Evolutionary conservation across 768 basidiomycete species (phyloP).

Genomic region (Boletus sp.): DNA sequence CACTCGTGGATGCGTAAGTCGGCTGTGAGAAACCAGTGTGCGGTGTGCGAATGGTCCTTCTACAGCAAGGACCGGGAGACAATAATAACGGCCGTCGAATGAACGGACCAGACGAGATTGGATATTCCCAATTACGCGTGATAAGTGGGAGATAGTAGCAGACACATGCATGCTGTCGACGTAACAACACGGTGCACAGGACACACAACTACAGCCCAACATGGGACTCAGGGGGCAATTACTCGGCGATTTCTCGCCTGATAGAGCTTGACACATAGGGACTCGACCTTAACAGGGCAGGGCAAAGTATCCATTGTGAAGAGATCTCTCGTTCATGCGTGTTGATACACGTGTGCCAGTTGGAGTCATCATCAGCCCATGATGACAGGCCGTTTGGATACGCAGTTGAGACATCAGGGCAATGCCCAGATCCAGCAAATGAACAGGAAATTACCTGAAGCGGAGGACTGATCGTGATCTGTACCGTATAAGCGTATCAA

Average conservation of each 20-base stretch:
- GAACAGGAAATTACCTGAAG: conserved; percentile 20
- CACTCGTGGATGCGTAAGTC: not conserved
- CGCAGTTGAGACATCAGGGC: conserved; percentile 16
- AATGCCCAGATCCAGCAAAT: conserved; percentile 20
- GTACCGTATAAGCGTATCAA: conserved; percentile 22
- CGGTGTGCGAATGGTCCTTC: conserved; percentile 6
- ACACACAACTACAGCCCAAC: conserved; percentile 5
- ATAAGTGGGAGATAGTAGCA: conserved; percentile 5
- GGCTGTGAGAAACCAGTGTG: conserved; percentile 17
- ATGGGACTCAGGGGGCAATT: conserved; percentile 17
- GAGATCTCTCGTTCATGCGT: conserved; percentile 7
- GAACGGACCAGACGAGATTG: conserved; percentile 14
- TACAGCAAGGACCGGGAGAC: conserved; percentile 3
- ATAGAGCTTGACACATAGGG: conserved; percentile 14
- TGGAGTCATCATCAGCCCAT: conserved; percentile 9
- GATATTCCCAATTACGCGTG: conserved; percentile 19
- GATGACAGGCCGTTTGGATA: conserved; percentile 5
- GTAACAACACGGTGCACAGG: conserved; percentile 20
- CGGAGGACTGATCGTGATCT: conserved; percentile 21
- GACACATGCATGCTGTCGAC: conserved; percentile 23
- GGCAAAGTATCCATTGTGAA: conserved; percentile 7
- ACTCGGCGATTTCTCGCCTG: conserved; percentile 15
- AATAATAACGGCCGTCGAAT: conserved; percentile 9
- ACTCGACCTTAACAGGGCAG: conserved; percentile 7
- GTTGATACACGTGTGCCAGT: conserved; percentile 26